Evolutionary conservation across 78 protist genomes (phyloP), one percentile per base, ranked within the genome.

Genomic region (Dictyostelium citrinum): DNA sequence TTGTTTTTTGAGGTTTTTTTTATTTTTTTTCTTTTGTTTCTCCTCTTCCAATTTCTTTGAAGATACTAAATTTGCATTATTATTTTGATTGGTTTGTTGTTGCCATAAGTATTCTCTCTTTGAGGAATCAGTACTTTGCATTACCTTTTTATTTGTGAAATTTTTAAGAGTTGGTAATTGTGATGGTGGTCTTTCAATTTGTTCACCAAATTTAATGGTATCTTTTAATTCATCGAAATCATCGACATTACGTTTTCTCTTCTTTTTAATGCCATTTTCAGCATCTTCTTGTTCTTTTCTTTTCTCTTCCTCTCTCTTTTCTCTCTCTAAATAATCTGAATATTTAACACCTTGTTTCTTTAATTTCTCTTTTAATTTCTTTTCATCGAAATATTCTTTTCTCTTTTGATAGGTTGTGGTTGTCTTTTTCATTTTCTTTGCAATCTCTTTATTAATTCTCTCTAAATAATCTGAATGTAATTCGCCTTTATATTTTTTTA

Each of bases 91-190:
- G 46, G 16, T 20, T 41, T 83, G 58, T 41, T 83, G 58, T 77
- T 86, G 92, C 92, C 92, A 86, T 17, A 86, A n/a, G 17, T 86
- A 86, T 2, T 61, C 72, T 61, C 92, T 49, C n/a, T 86, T 74
- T 20, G 92, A 39, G n/a, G 92, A 86, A 5, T 33, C 64, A 12
- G 41, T 41, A 58, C 8, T 27, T 7, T 49, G 31, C 49, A 80
- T 41, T n/a, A 39, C 31, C 22, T 60, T 86, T 49, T 77, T 86
- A 11, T 14, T 74, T 6, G 51, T 9, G 5, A 86, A 80, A 86
- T 86, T 82, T 27, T 77, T 86, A 22, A 86, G 27, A 5, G 60
- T 67, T 39, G 92, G 84, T 39, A 86, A 45, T 14, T 11, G 49
- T 5, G 37, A 1, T 27, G 92, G 92, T 41, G 92, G 92, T 58